Percentiles rank a stretch among this genome's conserved stretches.
phyloP scores from a whole-genome alignment of 345 rosid genomes.

The Salix purpurea region DNA sequence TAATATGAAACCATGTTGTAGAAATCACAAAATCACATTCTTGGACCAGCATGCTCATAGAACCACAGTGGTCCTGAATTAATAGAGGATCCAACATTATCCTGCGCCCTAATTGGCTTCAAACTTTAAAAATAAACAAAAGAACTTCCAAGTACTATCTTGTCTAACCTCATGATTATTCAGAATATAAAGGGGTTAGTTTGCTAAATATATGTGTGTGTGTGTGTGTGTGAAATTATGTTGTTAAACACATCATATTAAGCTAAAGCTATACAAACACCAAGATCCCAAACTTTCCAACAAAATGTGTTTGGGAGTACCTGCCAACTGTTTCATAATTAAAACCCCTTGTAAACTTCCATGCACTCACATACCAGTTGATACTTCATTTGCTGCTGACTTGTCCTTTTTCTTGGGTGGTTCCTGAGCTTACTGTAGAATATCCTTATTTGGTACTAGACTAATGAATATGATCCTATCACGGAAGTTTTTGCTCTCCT shows the following conservation, averaged over 20 bases:
- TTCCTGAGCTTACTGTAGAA: slow-evolving; percentile 64
- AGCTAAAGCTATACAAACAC: slow-evolving; percentile 21
- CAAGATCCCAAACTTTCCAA: slow-evolving; percentile 3
- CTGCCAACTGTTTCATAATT: slow-evolving; percentile 10
- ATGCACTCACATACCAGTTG: slow-evolving; percentile 46
- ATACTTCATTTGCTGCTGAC: slow-evolving; percentile 47
- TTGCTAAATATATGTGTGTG: too few species aligned
- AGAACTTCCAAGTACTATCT: background rate
- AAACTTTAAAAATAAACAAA: background rate
- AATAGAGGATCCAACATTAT: background rate
- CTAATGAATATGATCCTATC: slow-evolving; percentile 69
- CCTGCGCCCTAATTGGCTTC: background rate
- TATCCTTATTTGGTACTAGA: slow-evolving; percentile 77
- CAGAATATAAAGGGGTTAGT: background rate
- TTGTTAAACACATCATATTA: background rate
- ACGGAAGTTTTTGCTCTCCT: slow-evolving; percentile 78
- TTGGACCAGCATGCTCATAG: background rate
- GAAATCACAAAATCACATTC: background rate
- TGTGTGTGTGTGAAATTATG: background rate
- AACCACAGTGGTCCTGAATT: background rate
- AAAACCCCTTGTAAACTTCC: slow-evolving; percentile 1
- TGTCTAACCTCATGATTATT: background rate
- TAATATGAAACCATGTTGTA: background rate
- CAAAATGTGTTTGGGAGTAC: slow-evolving; percentile 6
- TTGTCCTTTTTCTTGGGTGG: slow-evolving; percentile 63